Conservation (phyloP, 495 filamentous ascomycete species). For the Tuber indicum region DNA sequence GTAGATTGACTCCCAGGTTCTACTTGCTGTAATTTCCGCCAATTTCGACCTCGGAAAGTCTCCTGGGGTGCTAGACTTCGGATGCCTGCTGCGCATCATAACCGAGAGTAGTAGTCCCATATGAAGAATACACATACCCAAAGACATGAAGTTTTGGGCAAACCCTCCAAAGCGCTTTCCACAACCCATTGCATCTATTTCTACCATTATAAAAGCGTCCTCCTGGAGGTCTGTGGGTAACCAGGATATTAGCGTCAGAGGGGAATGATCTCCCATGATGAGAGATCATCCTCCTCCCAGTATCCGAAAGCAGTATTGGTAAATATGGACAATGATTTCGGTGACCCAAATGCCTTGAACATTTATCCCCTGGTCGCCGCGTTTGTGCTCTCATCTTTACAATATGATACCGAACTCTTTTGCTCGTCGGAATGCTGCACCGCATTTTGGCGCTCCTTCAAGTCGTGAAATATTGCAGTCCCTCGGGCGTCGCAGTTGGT, state of each 20-base stretch:
- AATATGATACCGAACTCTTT: constrained; percentile 45
- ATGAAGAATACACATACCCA: constrained; percentile 72
- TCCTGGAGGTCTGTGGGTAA: constrained; percentile 73
- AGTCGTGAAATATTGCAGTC: too few relatives aligned
- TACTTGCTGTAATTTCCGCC: too few relatives aligned
- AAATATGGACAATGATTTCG: constrained; percentile 9
- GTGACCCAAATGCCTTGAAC: constrained; percentile 25
- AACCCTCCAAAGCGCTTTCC: constrained; percentile 70
- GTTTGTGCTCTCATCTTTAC: constrained; percentile 43
- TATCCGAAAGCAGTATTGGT: constrained; percentile 7
- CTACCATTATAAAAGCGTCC: constrained; percentile 61
- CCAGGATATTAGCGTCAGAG: constrained; percentile 65
- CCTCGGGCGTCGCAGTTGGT: constrained; percentile 21
- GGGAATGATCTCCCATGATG: constrained; percentile 45
- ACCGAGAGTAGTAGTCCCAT: constrained; percentile 53
- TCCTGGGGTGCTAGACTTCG: not conserved
- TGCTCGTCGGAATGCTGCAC: constrained; percentile 11
- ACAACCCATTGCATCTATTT: constrained; percentile 66
- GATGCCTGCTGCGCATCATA: constrained; percentile 47
- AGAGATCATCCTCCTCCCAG: constrained; percentile 12
- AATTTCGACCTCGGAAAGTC: too few relatives aligned
- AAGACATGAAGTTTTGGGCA: constrained; percentile 76
- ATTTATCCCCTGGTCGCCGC: constrained; percentile 17
- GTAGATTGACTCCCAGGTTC: too few relatives aligned
- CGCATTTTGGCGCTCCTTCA: constrained; percentile 17